Base-by-base conservation (phyloP, 129 eudicot genomes). In the Arctium lappa region DNA sequence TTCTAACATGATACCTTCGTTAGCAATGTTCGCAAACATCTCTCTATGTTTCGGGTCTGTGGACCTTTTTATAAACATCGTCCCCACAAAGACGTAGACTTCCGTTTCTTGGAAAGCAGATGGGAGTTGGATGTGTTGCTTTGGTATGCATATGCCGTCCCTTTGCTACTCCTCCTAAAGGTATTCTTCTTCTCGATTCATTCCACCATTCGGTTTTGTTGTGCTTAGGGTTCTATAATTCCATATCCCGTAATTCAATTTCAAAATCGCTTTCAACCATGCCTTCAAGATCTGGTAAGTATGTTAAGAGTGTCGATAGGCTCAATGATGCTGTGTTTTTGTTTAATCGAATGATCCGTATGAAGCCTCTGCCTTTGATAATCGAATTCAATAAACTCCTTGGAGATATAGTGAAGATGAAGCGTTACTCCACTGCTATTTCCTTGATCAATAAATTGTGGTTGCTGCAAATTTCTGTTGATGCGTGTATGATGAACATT, bases 401-500 rank as follows among this genome's bases (percentile, higher is more conserved):
- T n/a, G 46, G n/a, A 1, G 56, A 33, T 8, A 60, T 91, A 3
- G 83, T 80, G 2, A 86, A 87, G 32, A 86, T 85, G 86, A 76
- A 79, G 53, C 80, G 80, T 30, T 87, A 89, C 37, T 29, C 85
- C 29, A 75, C 79, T 2, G 85, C 81, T 3, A 66, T 91, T 36
- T 60, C 85, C 8, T 37, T 91, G 33, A 83, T 85, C 85, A 79
- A 60, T 4, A 31, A 89, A 13, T 29, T 91, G 78, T 11, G 80
- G 2, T n/a, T 74, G 7, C 15, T 69, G 27, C 80, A 73, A 31
- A 13, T 79, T 15, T 80, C 89, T 0, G 71, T 84, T 1, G 75
- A 92, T 63, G 62, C 78, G 2, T 83, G 32, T 82, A 85, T 84
- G 40, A 65, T 90, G 84, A 87, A 10, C 71, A 90, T 85, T 37